Percentiles rank a stretch among this genome's conserved stretches.
Evolutionary conservation across 768 basidiomycete species (phyloP).

Genomic region (Collybia nuda): DNA sequence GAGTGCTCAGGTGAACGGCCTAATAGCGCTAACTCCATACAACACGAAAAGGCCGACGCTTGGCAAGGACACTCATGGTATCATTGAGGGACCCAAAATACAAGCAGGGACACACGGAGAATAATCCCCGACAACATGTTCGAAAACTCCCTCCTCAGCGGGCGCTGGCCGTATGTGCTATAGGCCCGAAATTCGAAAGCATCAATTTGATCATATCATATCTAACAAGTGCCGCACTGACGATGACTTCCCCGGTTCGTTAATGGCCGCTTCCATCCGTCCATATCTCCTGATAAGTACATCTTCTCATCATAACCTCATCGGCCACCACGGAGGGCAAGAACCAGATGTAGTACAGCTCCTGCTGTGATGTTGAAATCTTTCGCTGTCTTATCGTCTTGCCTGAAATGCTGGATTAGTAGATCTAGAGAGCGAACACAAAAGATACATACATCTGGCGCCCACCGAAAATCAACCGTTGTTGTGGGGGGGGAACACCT

Average conservation of each 20-base stretch:
- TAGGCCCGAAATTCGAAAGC: background rate
- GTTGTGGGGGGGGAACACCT: slow-evolving; percentile 94
- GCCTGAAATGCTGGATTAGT: slow-evolving; percentile 44
- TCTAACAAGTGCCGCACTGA: slow-evolving; percentile 1
- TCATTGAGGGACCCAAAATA: no score
- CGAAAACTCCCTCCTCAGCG: no score
- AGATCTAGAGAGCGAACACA: background rate
- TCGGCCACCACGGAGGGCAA: slow-evolving; percentile 90
- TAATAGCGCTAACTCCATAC: no score
- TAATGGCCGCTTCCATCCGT: slow-evolving; percentile 12
- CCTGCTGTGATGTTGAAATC: slow-evolving; percentile 86
- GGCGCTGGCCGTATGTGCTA: background rate
- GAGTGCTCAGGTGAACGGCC: no score
- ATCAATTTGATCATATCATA: slow-evolving; percentile 3
- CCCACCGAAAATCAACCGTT: slow-evolving; percentile 89
- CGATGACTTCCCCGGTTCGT: background rate
- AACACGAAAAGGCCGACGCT: no score
- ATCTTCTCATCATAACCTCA: slow-evolving; percentile 24
- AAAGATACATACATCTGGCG: slow-evolving; percentile 77
- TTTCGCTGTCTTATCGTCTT: slow-evolving; percentile 86
- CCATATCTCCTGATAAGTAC: background rate
- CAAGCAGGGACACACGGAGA: no score
- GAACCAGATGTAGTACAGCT: slow-evolving; percentile 88
- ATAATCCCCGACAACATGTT: no score
- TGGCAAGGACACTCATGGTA: no score